Base-by-base conservation (phyloP, 352 stramenopile genomes). In the Pythium volutum region DNA sequence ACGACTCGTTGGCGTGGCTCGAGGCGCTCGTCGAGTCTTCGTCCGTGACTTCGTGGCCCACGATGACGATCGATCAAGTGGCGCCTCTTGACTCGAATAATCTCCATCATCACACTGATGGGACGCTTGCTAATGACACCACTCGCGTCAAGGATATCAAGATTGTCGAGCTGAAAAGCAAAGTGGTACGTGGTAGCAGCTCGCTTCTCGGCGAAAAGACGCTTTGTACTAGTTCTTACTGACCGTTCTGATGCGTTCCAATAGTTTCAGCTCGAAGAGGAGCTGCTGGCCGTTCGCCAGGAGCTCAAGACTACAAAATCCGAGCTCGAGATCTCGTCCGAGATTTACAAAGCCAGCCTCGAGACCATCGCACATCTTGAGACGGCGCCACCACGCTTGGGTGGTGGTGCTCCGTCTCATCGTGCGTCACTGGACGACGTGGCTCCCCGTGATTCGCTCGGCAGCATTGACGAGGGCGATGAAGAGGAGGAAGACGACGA, bases 341-440 rank as follows among this genome's bases (percentile, higher is more conserved):
- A 83, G 58, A 83, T 88, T 31, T 81, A 85, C 59, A 88, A 85
- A 58, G 78, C 78, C n/a, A 85, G 73, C 51, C 54, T 88, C 25
- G 78, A 88, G 66, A 79, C 74, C 3, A 88, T 88, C 47, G 71
- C 70, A 10, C 69, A 78, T 16, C 63, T 88, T 8, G 76, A 88
- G 60, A 70, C 34, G 12, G 22, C 41, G 7, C 25, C 27, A 5
- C 20, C 16, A 7, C 51, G 51, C 36, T 23, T 12, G 0, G 36
- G 36, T 43, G 36, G 36, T 43, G 36, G 36, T 43, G 36, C 11
- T 43, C 36, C 36, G 18, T 22, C 14, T 15, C 36, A 22, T 43
- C 36, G 36, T 7, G 12, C 18, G 9, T 18, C 36, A 20, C 14
- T 43, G 11, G 36, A 43, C 14, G 36, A 43, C 36, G 36, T 15